Percentiles rank a stretch among this genome's conserved stretches.
These are phyloP conservation scores for Apophysomyces variabilis DNA, from an alignment of 371 early-diverging fungal genomes.

Conservation along the genomic window DNA sequence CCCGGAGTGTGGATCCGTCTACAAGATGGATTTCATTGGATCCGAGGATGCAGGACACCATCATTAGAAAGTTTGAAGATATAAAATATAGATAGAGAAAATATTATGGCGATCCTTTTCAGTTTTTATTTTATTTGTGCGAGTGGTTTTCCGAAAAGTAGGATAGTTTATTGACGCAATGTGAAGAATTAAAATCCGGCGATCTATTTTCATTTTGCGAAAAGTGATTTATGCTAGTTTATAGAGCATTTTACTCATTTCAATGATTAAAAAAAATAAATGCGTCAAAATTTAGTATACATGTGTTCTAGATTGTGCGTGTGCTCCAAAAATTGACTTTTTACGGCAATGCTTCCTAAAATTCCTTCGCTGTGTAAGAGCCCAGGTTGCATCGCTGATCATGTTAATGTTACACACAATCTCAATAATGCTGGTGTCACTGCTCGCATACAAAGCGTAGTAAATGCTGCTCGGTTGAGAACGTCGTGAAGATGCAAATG, in stretches of 20 bases:
- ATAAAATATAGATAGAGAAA: constrained; percentile 14
- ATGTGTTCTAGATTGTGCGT: too few species aligned
- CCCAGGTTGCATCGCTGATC: neutral
- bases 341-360: neutral
- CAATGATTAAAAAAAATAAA: too few species aligned
- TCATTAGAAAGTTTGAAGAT: constrained; percentile 22
- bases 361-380: neutral
- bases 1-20: constrained; percentile 94
- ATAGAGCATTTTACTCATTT: too few species aligned
- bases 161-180: neutral
- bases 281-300: too few species aligned
- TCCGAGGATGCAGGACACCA: constrained; percentile 54
- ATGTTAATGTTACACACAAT: constrained; percentile 5
- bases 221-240: too few species aligned
- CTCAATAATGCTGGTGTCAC: neutral
- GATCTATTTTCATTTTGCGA: too few species aligned
- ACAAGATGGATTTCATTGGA: constrained; percentile 64
- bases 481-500: neutral
- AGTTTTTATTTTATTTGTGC: neutral
- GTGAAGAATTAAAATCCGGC: too few species aligned
- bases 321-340: neutral
- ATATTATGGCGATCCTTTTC: neutral
- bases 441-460: neutral
- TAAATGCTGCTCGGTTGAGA: neutral
- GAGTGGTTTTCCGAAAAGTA: too few species aligned